Evolutionary conservation across 495 filamentous ascomycete species (phyloP), one percentile per base, ranked within the genome.

Genomic region (Aspergillus bertholletiae): DNA sequence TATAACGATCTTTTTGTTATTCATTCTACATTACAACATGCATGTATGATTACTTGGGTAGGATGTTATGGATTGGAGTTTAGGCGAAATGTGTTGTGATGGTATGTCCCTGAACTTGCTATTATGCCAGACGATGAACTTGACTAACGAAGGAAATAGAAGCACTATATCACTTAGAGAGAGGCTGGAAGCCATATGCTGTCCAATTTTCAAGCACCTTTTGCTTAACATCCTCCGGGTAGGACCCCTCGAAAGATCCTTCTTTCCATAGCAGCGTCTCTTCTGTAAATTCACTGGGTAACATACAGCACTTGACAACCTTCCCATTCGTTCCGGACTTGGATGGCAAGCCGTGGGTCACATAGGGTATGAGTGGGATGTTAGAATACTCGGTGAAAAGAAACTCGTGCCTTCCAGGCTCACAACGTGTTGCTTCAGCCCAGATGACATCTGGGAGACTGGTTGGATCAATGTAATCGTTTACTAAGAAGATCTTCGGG

Each of bases 361-460:
- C 74, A 41, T 76, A 76, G 3, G 73, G 74, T 43, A 74, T 59
- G 1, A 77, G 55, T 0, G 67, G 66, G 59, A 74, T 75, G 3
- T 66, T 72, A 7, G 57, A 60, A 2, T 70, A 67, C 49, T 77
- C 70, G 21, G 74, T 69, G 26, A 63, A 76, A 50, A 71, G 62
- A 0, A 49, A 60, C 62, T 76, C 73, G 44, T 75, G 72, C 0
- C 54, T 30, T 6, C 55, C 63, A 0, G 74, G 73, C 0, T 65
- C 63, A 41, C 74, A 78, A 0, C 74, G 61, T 7, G 72, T 75
- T 7, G 64, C 63, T 45, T 72, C 74, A 2, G 74, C 73, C 69
- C 70, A 78, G 67, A 78, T 71, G 0, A 76, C 63, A 20, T 73
- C 69, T 49, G 61, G 66, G 21, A 63, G 62, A 7, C 68, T 46